phyloP scores from a whole-genome alignment of 164 flowering plant genomes.

The Stephania japonica region DNA sequence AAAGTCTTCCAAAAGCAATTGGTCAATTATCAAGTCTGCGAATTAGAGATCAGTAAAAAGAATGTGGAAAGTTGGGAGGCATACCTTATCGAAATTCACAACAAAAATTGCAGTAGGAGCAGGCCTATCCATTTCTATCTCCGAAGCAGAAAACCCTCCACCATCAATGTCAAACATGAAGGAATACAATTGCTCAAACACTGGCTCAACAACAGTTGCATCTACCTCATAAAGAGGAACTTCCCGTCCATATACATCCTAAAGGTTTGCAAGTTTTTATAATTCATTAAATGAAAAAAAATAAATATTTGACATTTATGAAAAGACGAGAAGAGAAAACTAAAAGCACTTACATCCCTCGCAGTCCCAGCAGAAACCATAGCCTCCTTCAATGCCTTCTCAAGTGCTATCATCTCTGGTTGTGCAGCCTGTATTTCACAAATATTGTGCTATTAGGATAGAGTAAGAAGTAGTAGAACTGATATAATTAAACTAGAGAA shows the following conservation, averaged over 20 bases:
- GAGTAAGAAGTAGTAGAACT: background rate
- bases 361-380: conserved; percentile 87
- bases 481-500: background rate
- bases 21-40: background rate
- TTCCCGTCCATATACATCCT: conserved; percentile 88
- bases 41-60: background rate
- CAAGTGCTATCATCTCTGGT: conserved; percentile 80
- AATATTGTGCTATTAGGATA: background rate
- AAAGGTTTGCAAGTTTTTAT: conserved; percentile 12
- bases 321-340: background rate
- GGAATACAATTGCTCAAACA: conserved; percentile 73
- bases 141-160: conserved; percentile 31
- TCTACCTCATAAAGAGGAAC: conserved; percentile 88
- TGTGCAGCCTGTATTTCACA: conserved; percentile 57
- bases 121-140: conserved; percentile 59
- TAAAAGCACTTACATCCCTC: conserved; percentile 57
- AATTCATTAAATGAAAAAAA: background rate
- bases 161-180: conserved; percentile 64
- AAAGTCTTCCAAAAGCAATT: background rate
- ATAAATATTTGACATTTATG: conserved; percentile 4
- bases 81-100: conserved; percentile 94
- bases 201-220: conserved; percentile 71
- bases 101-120: conserved; percentile 79
- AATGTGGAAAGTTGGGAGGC: conserved; percentile 3
- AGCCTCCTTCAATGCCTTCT: conserved; percentile 74